Evolutionary conservation across 2,329 filamentous ascomycete species (phyloP).

Genomic region (Stachybotrys elegans): DNA sequence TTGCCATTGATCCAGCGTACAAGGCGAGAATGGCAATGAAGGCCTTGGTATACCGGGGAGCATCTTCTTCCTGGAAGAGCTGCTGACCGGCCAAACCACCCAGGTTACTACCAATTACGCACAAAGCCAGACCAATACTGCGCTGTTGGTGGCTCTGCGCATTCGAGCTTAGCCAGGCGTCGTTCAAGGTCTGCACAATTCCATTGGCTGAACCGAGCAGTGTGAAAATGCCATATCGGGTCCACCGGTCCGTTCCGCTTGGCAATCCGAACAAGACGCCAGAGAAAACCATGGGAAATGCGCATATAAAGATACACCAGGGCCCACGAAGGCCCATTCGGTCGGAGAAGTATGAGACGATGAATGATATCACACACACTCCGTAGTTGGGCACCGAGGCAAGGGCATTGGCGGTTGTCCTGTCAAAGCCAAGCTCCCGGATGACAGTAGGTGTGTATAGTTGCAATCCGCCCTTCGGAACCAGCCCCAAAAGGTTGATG

Average conservation of each 20-base stretch:
- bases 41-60: conserved; percentile 10
- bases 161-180: conserved; percentile 19
- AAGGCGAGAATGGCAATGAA: conserved; percentile 14
- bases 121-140: conserved; percentile 15
- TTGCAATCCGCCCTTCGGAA: conserved; percentile 18
- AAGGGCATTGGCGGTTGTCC: conserved; percentile 15
- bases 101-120: conserved; percentile 19
- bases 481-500: conserved; percentile 14
- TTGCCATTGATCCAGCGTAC: conserved; percentile 11
- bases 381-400: conserved; percentile 15
- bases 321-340: conserved; percentile 13
- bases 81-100: conserved; percentile 16
- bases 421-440: conserved; percentile 15
- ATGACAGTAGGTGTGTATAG: conserved; percentile 17
- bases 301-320: conserved; percentile 13
- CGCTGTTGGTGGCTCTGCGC: conserved; percentile 8
- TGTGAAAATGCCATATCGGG: conserved; percentile 12
- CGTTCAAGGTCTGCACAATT: conserved; percentile 14
- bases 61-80: conserved; percentile 15
- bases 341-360: conserved; percentile 13
- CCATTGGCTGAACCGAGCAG: conserved; percentile 16
- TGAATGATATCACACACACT: conserved; percentile 12
- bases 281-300: conserved; percentile 16
- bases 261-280: conserved; percentile 10
- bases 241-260: conserved; percentile 9